phyloP scores from a whole-genome alignment of 345 rosid species.

The Balakata baccata region DNA sequence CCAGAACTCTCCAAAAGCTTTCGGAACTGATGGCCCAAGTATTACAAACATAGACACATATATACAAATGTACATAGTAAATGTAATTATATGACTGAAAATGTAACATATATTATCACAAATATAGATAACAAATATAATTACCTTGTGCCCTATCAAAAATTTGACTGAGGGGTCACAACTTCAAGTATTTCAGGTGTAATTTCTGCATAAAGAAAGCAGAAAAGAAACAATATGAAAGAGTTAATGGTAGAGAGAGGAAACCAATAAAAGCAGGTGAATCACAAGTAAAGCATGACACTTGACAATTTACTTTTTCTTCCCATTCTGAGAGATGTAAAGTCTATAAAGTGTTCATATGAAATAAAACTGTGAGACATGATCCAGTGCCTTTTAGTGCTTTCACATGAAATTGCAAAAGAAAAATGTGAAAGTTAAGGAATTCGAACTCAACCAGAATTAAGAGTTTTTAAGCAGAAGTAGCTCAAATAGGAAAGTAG shows the following conservation, averaged over 20 bases:
- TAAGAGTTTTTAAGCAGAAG: conserved; percentile 11
- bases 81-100: not conserved
- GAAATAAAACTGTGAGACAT: not conserved
- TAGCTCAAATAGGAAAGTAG: conserved; percentile 9
- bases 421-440: conserved; percentile 27
- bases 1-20: conserved; percentile 42
- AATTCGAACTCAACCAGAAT: conserved; percentile 21
- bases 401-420: conserved; percentile 23
- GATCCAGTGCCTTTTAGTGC: conserved; percentile 7
- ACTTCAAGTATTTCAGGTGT: conserved; percentile 16
- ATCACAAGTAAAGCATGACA: conserved; percentile 55
- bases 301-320: conserved; percentile 25
- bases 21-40: conserved; percentile 8
- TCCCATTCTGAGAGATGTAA: conserved; percentile 21
- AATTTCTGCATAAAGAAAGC: conserved; percentile 35
- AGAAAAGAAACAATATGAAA: conserved; percentile 4
- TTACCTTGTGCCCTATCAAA: conserved; percentile 39
- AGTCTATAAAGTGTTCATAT: not conserved
- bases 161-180: conserved; percentile 30
- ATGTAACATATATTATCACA: conserved; percentile 18
- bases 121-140: no score
- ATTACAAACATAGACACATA: not conserved
- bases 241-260: not conserved
- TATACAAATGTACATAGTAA: not conserved
- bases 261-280: conserved; percentile 28